These are phyloP conservation scores for Rhododendron vialii DNA, from an alignment of 148 eudicot species.

Conservation along the genomic window DNA sequence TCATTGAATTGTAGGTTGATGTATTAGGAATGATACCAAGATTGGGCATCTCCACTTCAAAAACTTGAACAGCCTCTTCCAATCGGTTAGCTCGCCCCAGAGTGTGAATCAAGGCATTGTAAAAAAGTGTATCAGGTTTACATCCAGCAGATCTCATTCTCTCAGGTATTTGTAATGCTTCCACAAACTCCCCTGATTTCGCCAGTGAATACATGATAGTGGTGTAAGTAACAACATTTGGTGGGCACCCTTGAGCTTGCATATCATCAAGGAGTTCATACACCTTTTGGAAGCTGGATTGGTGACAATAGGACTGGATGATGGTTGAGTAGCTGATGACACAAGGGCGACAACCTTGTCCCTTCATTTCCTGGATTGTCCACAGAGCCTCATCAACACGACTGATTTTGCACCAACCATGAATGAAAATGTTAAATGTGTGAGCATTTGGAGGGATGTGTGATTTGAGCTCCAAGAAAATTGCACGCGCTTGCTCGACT, in stretches of 20 bases:
- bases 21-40: slow-evolving; percentile 47
- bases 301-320: slow-evolving; percentile 62
- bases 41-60: slow-evolving; percentile 60
- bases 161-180: slow-evolving; percentile 56
- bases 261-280: slow-evolving; percentile 73
- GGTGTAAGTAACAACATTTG: slow-evolving; percentile 84
- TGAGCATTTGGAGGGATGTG: slow-evolving; percentile 61
- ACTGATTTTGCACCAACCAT: slow-evolving; percentile 88
- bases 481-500: slow-evolving; percentile 70
- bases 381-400: slow-evolving; percentile 81
- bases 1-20: slow-evolving; percentile 77
- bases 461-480: slow-evolving; percentile 64
- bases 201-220: slow-evolving; percentile 60
- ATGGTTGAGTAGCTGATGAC: slow-evolving; percentile 85
- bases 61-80: slow-evolving; percentile 52
- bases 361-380: slow-evolving; percentile 95
- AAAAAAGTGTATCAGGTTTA: slow-evolving; percentile 67
- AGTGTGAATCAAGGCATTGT: slow-evolving; percentile 69
- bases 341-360: slow-evolving; percentile 68
- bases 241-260: slow-evolving; percentile 57
- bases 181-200: slow-evolving; percentile 47
- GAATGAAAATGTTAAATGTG: slow-evolving; percentile 76
- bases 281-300: slow-evolving; percentile 49
- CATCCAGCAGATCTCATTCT: slow-evolving; percentile 50
- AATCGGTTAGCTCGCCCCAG: slow-evolving; percentile 57